Conservation (phyloP, 495 filamentous ascomycete genomes). For the Aspergillus mulundensis region DNA sequence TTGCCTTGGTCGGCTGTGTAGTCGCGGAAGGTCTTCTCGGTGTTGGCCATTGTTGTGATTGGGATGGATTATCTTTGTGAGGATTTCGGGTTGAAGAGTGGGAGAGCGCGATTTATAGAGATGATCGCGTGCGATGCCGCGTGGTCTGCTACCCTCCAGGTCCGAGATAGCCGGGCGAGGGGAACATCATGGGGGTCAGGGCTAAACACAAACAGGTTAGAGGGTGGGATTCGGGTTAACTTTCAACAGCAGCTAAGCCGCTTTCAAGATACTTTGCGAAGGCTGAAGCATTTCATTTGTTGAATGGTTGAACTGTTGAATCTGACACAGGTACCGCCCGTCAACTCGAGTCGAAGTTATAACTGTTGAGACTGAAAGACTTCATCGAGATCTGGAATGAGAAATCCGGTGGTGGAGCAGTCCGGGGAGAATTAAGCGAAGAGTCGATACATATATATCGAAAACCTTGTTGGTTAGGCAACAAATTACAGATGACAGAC, state of each 20-base stretch:
- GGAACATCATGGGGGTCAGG: not conserved
- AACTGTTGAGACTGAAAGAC: not conserved
- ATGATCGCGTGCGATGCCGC: not conserved
- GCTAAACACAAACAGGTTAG: not conserved
- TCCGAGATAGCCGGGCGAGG: not conserved
- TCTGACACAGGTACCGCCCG: not conserved
- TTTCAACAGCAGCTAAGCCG: not conserved
- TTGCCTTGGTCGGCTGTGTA: constrained; percentile 43
- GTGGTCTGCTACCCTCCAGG: not conserved
- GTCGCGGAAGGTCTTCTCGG: constrained; percentile 40
- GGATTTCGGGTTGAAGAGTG: not conserved
- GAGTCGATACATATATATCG: too few species aligned
- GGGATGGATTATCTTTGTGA: not conserved
- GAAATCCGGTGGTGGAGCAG: not conserved
- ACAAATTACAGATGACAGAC: too few species aligned
- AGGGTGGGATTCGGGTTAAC: not conserved
- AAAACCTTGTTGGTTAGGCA: too few species aligned
- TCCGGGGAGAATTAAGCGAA: too few species aligned
- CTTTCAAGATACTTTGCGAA: not conserved
- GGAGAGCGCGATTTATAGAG: not conserved
- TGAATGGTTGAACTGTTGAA: not conserved
- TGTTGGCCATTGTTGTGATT: not conserved
- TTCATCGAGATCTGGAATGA: not conserved
- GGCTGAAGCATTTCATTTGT: not conserved
- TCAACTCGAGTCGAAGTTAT: not conserved